Conservation (phyloP, 176 grass and related monocot species). For the Aechmea fasciata region DNA sequence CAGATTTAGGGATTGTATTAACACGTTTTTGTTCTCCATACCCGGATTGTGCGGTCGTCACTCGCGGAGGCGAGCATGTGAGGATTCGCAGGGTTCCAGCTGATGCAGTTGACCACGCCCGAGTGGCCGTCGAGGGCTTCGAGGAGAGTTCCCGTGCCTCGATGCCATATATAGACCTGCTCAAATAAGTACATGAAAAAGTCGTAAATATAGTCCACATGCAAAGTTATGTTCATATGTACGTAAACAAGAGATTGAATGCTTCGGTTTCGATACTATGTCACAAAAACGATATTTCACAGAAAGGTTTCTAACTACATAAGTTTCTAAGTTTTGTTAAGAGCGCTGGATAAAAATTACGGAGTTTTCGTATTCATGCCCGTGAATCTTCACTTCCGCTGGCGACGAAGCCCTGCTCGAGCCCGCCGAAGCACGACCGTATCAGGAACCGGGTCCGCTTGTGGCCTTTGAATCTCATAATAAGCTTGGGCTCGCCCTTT, state of each 20-base stretch:
- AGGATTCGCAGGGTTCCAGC: slow-evolving; percentile 80
- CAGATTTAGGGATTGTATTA: no score
- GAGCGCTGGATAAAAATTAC: no score
- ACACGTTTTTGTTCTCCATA: slow-evolving; percentile 52
- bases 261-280: no score
- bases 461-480: slow-evolving; percentile 60
- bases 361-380: slow-evolving; percentile 25
- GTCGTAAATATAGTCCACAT: background rate
- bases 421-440: slow-evolving; percentile 94
- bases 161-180: slow-evolving; percentile 94
- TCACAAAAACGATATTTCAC: no score
- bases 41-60: slow-evolving; percentile 65
- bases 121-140: slow-evolving; percentile 68
- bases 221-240: background rate
- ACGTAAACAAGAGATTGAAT: background rate
- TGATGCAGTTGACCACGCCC: slow-evolving; percentile 74
- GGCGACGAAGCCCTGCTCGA: slow-evolving; percentile 76
- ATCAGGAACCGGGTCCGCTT: slow-evolving; percentile 64
- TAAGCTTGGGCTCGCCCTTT: slow-evolving; percentile 48
- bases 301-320: no score
- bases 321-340: no score
- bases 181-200: background rate
- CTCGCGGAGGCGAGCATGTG: slow-evolving; percentile 87
- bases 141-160: slow-evolving; percentile 57
- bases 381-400: slow-evolving; percentile 93